These are phyloP conservation scores for Luvunga scandens DNA, from an alignment of 345 rosid species.

Conservation along the genomic window DNA sequence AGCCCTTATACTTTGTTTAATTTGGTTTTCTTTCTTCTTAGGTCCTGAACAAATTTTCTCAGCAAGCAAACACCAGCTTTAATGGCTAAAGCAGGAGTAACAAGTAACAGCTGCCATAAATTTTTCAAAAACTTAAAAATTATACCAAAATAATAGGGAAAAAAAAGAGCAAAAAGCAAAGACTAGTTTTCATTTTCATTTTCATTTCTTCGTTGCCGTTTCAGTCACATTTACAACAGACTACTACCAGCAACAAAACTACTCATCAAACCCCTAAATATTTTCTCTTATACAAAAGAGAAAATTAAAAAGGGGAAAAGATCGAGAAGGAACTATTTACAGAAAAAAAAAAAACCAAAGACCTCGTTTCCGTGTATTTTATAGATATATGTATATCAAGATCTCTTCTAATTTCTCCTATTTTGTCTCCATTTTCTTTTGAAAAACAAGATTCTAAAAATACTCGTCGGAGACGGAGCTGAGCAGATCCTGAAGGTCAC, in stretches of 20 bases:
- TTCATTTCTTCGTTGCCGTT: background rate
- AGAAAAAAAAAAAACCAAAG: background rate
- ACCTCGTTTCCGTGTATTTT: background rate
- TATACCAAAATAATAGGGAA: background rate
- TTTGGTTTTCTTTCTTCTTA: too few species aligned
- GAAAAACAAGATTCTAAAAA: background rate
- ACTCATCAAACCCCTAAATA: background rate
- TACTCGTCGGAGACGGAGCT: conserved; percentile 15
- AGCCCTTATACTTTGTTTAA: too few species aligned
- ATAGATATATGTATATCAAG: background rate
- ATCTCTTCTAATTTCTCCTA: background rate
- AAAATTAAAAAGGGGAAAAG: background rate
- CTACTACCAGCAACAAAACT: background rate
- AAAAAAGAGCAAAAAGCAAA: background rate
- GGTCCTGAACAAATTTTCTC: background rate
- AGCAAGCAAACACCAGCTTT: conserved; percentile 2
- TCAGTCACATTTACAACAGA: conserved; percentile 1
- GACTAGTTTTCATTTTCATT: conserved; percentile 2
- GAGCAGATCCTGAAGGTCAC: conserved; percentile 48
- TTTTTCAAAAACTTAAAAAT: background rate
- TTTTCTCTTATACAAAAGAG: background rate
- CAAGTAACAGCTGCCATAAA: background rate
- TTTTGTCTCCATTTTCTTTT: background rate
- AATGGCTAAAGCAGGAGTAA: too few species aligned
- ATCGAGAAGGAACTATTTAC: background rate